Percentiles rank a stretch among this genome's conserved stretches.
Conservation (phyloP, 108 stramenopile species). For the Aurantiochytrium sp. region DNA sequence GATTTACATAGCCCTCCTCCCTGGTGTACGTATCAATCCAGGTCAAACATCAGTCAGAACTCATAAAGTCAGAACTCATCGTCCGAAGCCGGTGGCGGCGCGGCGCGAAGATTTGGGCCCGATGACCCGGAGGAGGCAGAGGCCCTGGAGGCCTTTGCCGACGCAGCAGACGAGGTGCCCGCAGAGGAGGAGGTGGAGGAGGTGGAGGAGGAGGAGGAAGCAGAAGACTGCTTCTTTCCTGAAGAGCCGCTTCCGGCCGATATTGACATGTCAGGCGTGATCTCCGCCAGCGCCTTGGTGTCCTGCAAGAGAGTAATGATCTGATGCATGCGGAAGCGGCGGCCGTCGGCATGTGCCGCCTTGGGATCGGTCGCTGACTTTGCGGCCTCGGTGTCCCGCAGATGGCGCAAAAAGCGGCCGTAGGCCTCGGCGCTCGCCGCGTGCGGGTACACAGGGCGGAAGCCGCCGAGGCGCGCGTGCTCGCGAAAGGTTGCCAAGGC, state of each 20-base stretch:
- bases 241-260: too few species aligned
- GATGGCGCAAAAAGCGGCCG: background rate
- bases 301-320: background rate
- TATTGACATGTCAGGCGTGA: background rate
- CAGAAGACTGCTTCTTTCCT: too few species aligned
- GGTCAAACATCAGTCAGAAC: background rate
- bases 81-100: background rate
- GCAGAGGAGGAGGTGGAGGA: background rate
- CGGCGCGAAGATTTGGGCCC: background rate
- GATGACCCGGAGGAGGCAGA: background rate
- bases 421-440: background rate
- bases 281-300: background rate
- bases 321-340: background rate
- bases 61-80: background rate
- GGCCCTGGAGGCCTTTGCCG: background rate
- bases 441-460: conserved; percentile 1
- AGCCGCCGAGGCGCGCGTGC: background rate
- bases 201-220: background rate
- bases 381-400: background rate
- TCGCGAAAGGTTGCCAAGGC: background rate
- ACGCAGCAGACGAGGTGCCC: background rate
- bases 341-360: conserved; percentile 4
- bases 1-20: too few species aligned
- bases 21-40: too few species aligned
- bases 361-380: background rate